These are phyloP conservation scores for Pisolithus orientalis DNA, from an alignment of 768 basidiomycete genomes.

Conservation along the genomic window DNA sequence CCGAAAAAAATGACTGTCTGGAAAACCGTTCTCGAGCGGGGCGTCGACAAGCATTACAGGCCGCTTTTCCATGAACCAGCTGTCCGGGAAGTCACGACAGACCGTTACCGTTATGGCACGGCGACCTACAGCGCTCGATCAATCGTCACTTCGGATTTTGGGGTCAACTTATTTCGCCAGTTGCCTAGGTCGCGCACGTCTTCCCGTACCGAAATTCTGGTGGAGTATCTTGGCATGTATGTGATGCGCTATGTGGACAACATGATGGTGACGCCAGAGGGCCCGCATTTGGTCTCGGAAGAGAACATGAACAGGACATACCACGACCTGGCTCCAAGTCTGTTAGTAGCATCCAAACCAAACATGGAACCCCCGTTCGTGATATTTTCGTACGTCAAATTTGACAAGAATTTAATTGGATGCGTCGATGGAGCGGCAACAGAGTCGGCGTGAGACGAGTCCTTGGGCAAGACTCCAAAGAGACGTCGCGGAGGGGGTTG, in stretches of 20 bases:
- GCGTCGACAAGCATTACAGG: conserved; percentile 6
- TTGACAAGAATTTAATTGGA: conserved; percentile 12
- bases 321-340: background rate
- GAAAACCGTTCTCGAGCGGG: conserved; percentile 7
- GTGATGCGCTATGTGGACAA: conserved; percentile 7
- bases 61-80: background rate
- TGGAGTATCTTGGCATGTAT: conserved; percentile 20
- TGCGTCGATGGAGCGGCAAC: background rate
- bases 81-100: background rate
- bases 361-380: conserved; percentile 3
- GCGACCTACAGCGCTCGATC: conserved; percentile 12
- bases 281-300: conserved; percentile 1
- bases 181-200: background rate
- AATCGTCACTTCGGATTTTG: conserved; percentile 11
- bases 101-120: background rate
- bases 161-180: conserved; percentile 22
- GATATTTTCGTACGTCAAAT: conserved; percentile 13
- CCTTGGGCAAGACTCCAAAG: too few relatives aligned
- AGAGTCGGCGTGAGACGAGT: too few relatives aligned
- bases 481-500: too few relatives aligned
- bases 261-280: background rate
- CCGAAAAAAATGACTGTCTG: conserved; percentile 11
- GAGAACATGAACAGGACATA: conserved; percentile 4
- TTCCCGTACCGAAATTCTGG: background rate
- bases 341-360: background rate